These are phyloP conservation scores for Hansenula lynferdii DNA, from an alignment of 1,139 yeast species.

Conservation along the genomic window DNA sequence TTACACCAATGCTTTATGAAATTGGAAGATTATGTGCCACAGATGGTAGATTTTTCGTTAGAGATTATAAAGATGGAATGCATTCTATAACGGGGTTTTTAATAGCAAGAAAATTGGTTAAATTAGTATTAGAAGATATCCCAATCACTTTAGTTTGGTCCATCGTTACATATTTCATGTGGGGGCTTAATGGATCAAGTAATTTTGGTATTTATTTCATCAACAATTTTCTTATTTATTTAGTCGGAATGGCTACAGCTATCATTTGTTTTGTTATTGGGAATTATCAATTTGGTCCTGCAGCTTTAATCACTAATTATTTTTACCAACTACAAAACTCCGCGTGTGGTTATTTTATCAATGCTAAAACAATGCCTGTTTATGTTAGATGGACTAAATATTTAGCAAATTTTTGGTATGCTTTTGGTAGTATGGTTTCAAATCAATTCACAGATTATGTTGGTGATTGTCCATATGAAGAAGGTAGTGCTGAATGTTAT, in stretches of 20 bases:
- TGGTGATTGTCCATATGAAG: constrained; percentile 52
- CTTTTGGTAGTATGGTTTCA: constrained; percentile 62
- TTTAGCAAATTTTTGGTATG: constrained; percentile 72
- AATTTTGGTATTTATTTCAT: constrained; percentile 64
- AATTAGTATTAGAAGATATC: constrained; percentile 65
- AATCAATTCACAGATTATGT: constrained; percentile 59
- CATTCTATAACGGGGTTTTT: constrained; percentile 66
- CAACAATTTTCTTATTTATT: constrained; percentile 49
- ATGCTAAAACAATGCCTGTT: constrained; percentile 72
- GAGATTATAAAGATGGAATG: constrained; percentile 68
- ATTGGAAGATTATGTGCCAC: constrained; percentile 63
- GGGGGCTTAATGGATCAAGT: constrained; percentile 53
- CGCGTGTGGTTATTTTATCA: constrained; percentile 80
- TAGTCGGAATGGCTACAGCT: constrained; percentile 53
- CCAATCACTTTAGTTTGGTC: constrained; percentile 58
- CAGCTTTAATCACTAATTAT: constrained; percentile 57
- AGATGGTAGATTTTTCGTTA: constrained; percentile 64
- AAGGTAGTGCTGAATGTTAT: constrained; percentile 36
- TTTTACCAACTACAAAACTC: constrained; percentile 46
- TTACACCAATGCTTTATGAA: constrained; percentile 66
- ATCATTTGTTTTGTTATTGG: constrained; percentile 48
- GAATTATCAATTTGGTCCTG: constrained; percentile 56
- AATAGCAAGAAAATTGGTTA: constrained; percentile 61
- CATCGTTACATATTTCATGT: constrained; percentile 67
- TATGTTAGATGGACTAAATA: constrained; percentile 84